Conservation (phyloP, 331 rosid species). For the Acacia pycnantha region DNA sequence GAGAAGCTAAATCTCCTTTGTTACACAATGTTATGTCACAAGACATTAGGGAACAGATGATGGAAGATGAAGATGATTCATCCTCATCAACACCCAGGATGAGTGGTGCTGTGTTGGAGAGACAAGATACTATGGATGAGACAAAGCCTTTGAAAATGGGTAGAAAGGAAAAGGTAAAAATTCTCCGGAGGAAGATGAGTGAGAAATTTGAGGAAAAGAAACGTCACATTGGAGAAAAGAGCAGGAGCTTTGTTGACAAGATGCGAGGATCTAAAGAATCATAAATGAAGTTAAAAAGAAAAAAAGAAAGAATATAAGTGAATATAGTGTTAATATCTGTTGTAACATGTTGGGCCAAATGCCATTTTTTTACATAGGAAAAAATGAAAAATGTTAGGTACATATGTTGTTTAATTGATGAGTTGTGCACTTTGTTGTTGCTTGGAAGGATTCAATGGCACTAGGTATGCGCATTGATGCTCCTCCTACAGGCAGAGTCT, state of each 20-base stretch:
- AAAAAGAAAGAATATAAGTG: background rate
- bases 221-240: constrained; percentile 82
- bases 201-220: constrained; percentile 90
- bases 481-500: background rate
- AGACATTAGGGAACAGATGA: constrained; percentile 34
- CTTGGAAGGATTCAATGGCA: constrained; percentile 16
- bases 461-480: background rate
- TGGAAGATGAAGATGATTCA: constrained; percentile 25
- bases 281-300: constrained; percentile 5
- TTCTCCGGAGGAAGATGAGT: constrained; percentile 77
- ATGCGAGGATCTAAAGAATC: constrained; percentile 75
- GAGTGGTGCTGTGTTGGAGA: constrained; percentile 31
- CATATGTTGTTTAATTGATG: constrained; percentile 4
- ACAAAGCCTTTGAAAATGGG: constrained; percentile 60
- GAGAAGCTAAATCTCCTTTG: constrained; percentile 25
- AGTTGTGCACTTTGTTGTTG: constrained; percentile 5
- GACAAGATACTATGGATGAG: constrained; percentile 42
- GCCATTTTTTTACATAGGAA: background rate
- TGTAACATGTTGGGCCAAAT: background rate
- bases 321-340: constrained; percentile 11
- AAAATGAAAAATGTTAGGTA: background rate
- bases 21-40: constrained; percentile 31
- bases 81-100: constrained; percentile 28
- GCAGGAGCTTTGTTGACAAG: constrained; percentile 81
- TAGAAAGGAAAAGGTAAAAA: constrained; percentile 82